Evolutionary conservation across 176 grass and related monocot genomes (phyloP).

Genomic region (Cenchrus americanus): DNA sequence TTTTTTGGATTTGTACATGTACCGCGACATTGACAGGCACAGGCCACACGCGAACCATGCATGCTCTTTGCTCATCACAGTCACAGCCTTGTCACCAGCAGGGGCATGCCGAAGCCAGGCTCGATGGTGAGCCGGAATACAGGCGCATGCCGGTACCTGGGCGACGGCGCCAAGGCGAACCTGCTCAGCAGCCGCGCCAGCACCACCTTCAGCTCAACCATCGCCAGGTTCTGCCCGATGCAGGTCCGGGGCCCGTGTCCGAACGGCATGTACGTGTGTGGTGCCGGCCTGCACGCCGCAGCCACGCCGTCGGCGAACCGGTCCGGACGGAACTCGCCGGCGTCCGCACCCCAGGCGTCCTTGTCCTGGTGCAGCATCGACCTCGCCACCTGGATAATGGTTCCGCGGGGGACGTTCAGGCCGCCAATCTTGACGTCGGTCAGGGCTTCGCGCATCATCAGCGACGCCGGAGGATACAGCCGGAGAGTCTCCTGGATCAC

Average conservation of each 20-base stretch:
- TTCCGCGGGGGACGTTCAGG: constrained; percentile 46
- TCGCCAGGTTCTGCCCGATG: constrained; percentile 63
- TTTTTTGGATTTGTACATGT: no score
- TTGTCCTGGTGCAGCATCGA: constrained; percentile 57
- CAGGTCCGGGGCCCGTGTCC: constrained; percentile 62
- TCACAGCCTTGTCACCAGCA: constrained; percentile 44
- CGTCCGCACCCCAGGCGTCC: constrained; percentile 59
- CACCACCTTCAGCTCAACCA: constrained; percentile 70
- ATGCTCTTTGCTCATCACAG: background rate
- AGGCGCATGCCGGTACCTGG: constrained; percentile 58
- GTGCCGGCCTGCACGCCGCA: constrained; percentile 49
- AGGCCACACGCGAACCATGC: background rate
- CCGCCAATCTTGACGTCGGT: constrained; percentile 48
- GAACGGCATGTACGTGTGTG: constrained; percentile 72
- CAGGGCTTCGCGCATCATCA: constrained; percentile 53
- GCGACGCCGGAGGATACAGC: constrained; percentile 42
- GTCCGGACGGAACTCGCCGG: constrained; percentile 50
- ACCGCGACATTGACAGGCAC: no score
- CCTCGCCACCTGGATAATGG: constrained; percentile 49
- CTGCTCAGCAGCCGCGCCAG: constrained; percentile 55
- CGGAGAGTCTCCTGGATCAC: background rate
- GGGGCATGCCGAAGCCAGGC: constrained; percentile 55
- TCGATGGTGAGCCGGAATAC: constrained; percentile 52
- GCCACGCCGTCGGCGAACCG: constrained; percentile 56
- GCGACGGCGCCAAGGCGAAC: constrained; percentile 56